Evolutionary conservation across 208 protist species (phyloP), one percentile per base, ranked within the genome.

Genomic region (Tritrichomonas musculus): DNA sequence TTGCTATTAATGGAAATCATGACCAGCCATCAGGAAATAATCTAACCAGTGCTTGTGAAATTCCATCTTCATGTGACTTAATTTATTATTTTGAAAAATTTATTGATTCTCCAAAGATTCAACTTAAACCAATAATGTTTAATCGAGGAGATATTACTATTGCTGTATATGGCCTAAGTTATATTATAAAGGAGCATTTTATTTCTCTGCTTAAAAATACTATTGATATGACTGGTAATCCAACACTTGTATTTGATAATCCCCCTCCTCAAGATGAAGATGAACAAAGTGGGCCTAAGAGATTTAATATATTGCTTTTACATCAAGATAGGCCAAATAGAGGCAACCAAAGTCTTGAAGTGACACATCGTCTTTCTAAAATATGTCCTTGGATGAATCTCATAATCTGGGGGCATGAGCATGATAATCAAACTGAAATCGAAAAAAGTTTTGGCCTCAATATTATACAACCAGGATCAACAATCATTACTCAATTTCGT

Each of bases 1-100:
- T 88, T 36, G 25, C 13, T 20, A 88, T 88, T 13, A 41, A 88
- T 57, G 77, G 77, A 88, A 88, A 88, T 88, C 77, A 88, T n/a
- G 77, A 88, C 44, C 41, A 41, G 33, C 77, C 77, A 60, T 11
- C 11, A 57, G 77, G 77, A 14, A n/a, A n/a, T 50, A 4, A 9
- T 0, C 30, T 49, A 8, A 53, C 41, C 20, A 53, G 41, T 57
- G 47, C 77, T 11, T n/a, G 44, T 60, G 41, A 88, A 25, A 5
- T 88, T 14, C 44, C 57, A 53, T 60, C 77, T 57, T 33, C 47
- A 33, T n/a, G 14, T 17, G n/a, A 57, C 0, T 88, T 44, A 1
- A 17, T 88, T 13, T 57, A 88, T 17, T 88, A 57, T n/a, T 88
- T 88, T 36, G 57, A 57, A 4, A 30, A 53, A 33, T 1, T 53